Evolutionary conservation across 345 rosid species (phyloP).

Genomic region (Arabidopsis arenosa): DNA sequence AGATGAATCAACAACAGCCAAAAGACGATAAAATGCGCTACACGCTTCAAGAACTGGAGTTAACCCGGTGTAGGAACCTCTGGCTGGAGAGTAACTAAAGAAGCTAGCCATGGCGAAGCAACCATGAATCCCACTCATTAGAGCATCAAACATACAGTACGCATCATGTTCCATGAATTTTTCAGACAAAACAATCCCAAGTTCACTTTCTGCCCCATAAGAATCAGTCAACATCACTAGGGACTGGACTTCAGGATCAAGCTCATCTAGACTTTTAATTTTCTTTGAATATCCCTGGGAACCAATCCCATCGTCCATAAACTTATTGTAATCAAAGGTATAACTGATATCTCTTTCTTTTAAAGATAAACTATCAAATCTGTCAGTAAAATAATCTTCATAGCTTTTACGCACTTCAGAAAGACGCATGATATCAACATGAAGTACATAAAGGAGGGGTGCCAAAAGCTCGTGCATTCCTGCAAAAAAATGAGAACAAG

Average conservation of each 20-base stretch:
- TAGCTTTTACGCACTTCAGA: conserved; percentile 69
- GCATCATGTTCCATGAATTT: conserved; percentile 96
- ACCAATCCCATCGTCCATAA: conserved; percentile 61
- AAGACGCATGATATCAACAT: conserved; percentile 69
- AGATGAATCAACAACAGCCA: conserved; percentile 72
- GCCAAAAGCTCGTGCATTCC: conserved; percentile 98
- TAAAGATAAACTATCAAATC: conserved; percentile 73
- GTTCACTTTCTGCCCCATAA: conserved; percentile 92
- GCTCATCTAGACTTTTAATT: conserved; percentile 60
- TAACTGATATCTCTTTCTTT: conserved; percentile 65
- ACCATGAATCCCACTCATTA: conserved; percentile 73
- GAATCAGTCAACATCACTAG: conserved; percentile 70
- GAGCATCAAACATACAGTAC: conserved; percentile 87
- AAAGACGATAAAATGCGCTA: conserved; percentile 68
- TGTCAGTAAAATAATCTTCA: conserved; percentile 79
- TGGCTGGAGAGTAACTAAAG: conserved; percentile 56
- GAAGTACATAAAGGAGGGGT: conserved; percentile 81
- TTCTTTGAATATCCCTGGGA: conserved; percentile 55
- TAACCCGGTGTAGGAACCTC: conserved; percentile 63
- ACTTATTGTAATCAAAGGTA: conserved; percentile 69
- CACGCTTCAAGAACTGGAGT: conserved; percentile 86
- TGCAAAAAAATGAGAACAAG: conserved; percentile 27
- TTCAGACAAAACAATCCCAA: conserved; percentile 84
- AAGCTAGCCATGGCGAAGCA: conserved; percentile 75
- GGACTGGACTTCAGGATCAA: conserved; percentile 77